Conservation (phyloP, 2,329 filamentous ascomycete genomes). For the Alternaria atra region DNA sequence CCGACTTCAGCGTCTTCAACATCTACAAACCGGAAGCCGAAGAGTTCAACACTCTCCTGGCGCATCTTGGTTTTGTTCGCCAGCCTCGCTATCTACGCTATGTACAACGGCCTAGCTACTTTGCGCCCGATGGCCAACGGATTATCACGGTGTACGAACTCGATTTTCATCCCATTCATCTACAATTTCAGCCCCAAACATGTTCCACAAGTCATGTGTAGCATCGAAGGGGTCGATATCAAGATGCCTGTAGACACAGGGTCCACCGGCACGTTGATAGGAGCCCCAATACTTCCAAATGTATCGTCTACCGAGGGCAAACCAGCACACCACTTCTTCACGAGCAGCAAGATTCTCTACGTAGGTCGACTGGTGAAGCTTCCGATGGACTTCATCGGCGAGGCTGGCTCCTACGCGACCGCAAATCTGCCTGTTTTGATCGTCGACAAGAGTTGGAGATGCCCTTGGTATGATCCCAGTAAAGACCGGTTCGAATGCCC, state of each 20-base stretch:
- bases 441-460: conserved; percentile 46
- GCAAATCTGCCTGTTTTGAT: conserved; percentile 42
- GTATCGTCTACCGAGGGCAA: conserved; percentile 33
- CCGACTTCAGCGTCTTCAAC: conserved; percentile 28
- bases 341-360: conserved; percentile 48
- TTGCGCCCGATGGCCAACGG: conserved; percentile 22
- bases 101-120: conserved; percentile 9
- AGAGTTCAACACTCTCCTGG: conserved; percentile 35
- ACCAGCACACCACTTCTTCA: conserved; percentile 45
- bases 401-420: conserved; percentile 27
- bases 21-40: conserved; percentile 7
- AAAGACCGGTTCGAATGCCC: conserved; percentile 43
- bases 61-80: conserved; percentile 16
- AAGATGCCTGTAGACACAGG: conserved; percentile 49
- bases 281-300: conserved; percentile 42
- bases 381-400: conserved; percentile 38
- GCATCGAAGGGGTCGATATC: conserved; percentile 37
- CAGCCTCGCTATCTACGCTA: conserved; percentile 17
- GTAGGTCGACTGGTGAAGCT: conserved; percentile 43
- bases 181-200: conserved; percentile 37
- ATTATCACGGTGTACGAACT: conserved; percentile 27
- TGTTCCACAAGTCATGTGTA: conserved; percentile 39
- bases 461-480: conserved; percentile 47
- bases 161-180: conserved; percentile 47
- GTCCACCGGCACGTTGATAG: conserved; percentile 46